phyloP scores from a whole-genome alignment of 2,329 filamentous ascomycete genomes.

The Thelonectria rubi region DNA sequence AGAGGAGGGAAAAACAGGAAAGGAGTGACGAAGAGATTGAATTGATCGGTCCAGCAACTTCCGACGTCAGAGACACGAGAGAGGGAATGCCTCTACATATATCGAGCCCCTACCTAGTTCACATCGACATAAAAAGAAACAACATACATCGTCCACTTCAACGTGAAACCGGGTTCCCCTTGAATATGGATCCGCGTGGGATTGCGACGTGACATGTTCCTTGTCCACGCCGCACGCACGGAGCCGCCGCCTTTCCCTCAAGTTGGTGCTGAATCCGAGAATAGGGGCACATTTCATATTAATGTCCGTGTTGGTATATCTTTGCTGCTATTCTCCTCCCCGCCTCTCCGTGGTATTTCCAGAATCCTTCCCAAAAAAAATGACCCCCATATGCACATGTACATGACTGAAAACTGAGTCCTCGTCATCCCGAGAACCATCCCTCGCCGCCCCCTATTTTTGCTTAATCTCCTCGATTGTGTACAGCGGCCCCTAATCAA shows the following conservation, averaged over 20 bases:
- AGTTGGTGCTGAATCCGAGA: background rate
- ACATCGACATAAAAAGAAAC: background rate
- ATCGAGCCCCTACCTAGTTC: no score
- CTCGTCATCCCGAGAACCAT: slow-evolving; percentile 5
- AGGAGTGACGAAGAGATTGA: no score
- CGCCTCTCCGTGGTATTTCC: slow-evolving; percentile 10
- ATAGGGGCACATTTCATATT: background rate
- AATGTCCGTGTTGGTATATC: background rate
- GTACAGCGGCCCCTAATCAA: slow-evolving; percentile 37
- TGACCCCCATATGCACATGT: slow-evolving; percentile 5
- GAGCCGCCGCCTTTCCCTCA: slow-evolving; percentile 1
- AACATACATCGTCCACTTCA: background rate
- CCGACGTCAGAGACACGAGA: no score
- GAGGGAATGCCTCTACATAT: no score
- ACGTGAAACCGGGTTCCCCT: background rate
- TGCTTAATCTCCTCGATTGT: slow-evolving; percentile 30
- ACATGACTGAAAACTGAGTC: slow-evolving; percentile 2
- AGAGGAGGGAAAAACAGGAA: background rate
- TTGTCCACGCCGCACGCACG: slow-evolving; percentile 19
- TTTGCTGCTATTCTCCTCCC: no score
- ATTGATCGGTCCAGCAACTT: no score
- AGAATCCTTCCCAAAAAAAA: slow-evolving; percentile 4
- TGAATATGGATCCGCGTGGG: slow-evolving; percentile 17
- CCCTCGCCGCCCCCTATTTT: background rate
- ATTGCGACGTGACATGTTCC: slow-evolving; percentile 21